phyloP scores from a whole-genome alignment of 2,329 filamentous ascomycete species.

The Fusarium sororula region DNA sequence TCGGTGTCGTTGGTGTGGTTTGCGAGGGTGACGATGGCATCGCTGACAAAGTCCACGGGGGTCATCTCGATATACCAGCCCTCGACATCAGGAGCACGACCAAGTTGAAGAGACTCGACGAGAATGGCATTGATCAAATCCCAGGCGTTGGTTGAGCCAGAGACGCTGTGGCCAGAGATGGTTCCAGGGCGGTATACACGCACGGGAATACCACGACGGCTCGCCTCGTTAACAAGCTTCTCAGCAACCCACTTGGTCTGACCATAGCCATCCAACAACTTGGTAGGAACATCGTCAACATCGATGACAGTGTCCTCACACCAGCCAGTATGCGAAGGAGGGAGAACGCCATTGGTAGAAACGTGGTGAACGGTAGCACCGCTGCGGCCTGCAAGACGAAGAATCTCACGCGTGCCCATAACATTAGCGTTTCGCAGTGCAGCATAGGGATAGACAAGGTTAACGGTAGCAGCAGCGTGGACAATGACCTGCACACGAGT shows the following conservation, averaged over 20 bases:
- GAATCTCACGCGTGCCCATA: slow-evolving; percentile 78
- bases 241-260: slow-evolving; percentile 87
- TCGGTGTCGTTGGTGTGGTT: slow-evolving; percentile 69
- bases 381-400: slow-evolving; percentile 73
- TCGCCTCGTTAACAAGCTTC: slow-evolving; percentile 75
- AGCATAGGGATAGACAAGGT: slow-evolving; percentile 83
- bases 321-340: slow-evolving; percentile 76
- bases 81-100: slow-evolving; percentile 73
- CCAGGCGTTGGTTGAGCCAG: slow-evolving; percentile 80
- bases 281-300: slow-evolving; percentile 73
- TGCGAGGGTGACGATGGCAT: slow-evolving; percentile 75
- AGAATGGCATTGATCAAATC: slow-evolving; percentile 80
- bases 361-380: slow-evolving; percentile 81
- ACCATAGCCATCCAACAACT: slow-evolving; percentile 77
- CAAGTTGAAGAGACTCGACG: slow-evolving; percentile 79
- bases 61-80: slow-evolving; percentile 87
- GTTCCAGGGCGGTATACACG: slow-evolving; percentile 79
- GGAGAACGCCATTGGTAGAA: slow-evolving; percentile 82
- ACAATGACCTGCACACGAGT: slow-evolving; percentile 75
- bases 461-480: slow-evolving; percentile 81
- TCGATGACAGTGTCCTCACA: slow-evolving; percentile 73
- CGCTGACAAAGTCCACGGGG: slow-evolving; percentile 82
- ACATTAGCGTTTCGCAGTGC: slow-evolving; percentile 79
- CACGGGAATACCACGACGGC: slow-evolving; percentile 73
- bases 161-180: slow-evolving; percentile 79